Percentiles rank a stretch among this genome's conserved stretches.
phyloP scores from a whole-genome alignment of 352 stramenopile genomes.

The Globisporangium lucens region DNA sequence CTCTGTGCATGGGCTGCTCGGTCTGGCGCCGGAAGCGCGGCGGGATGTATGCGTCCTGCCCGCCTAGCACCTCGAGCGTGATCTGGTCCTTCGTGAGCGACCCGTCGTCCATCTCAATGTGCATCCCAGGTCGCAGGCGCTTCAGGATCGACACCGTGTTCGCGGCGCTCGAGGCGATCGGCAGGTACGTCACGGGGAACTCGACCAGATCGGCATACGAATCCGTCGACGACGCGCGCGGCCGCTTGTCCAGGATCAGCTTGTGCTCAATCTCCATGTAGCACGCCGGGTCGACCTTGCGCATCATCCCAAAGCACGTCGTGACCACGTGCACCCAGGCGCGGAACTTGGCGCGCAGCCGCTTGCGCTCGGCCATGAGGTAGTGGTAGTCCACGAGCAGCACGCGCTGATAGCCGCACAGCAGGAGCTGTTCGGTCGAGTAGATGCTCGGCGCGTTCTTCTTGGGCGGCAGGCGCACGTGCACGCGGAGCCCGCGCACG shows the following conservation, averaged over 20 bases:
- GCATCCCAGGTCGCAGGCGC: slow-evolving; percentile 44
- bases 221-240: slow-evolving; percentile 38
- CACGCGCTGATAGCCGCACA: slow-evolving; percentile 63
- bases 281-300: slow-evolving; percentile 52
- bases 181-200: slow-evolving; percentile 69
- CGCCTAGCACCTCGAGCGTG: slow-evolving; percentile 68
- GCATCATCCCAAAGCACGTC: slow-evolving; percentile 45
- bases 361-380: slow-evolving; percentile 61
- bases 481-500: slow-evolving; percentile 47
- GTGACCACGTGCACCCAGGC: slow-evolving; percentile 53
- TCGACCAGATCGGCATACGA: slow-evolving; percentile 47
- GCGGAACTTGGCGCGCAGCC: slow-evolving; percentile 58
- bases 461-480: slow-evolving; percentile 49
- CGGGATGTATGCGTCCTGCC: slow-evolving; percentile 52
- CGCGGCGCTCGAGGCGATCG: slow-evolving; percentile 45
- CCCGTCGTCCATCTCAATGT: slow-evolving; percentile 72
- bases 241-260: slow-evolving; percentile 25
- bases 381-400: slow-evolving; percentile 76
- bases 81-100: slow-evolving; percentile 80
- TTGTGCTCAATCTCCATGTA: slow-evolving; percentile 29
- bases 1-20: too few relatives aligned
- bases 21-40: slow-evolving; percentile 35
- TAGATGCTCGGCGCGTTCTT: slow-evolving; percentile 33
- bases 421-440: slow-evolving; percentile 45
- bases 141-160: slow-evolving; percentile 59